Evolutionary conservation across 495 filamentous ascomycete genomes (phyloP), one percentile per base, ranked within the genome.

Genomic region (Pyrenula aspistea): DNA sequence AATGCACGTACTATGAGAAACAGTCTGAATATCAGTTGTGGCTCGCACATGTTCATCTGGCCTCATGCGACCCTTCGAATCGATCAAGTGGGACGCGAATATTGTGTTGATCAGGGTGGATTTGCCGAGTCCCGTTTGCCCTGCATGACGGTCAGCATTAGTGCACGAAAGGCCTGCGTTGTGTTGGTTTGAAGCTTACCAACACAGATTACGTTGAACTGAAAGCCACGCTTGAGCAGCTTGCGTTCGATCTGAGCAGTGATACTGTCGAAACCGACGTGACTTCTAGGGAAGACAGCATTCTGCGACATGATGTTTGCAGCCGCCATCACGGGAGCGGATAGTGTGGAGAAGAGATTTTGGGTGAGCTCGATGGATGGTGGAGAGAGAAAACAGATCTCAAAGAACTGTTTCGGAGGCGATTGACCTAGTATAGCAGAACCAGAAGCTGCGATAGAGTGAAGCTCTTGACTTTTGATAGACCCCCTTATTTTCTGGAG

Each of bases 141-240:
- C 93, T 98, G 68, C 58, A 60, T n/a, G 53, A 25, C 10, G 52
- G 56, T 12, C 52, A 53, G 24, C 20, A 51, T 19, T 49, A 53
- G n/a, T 21, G 31, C 42, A 59, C 24, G 31, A 60, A 54, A 51
- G 19, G 20, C 53, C 57, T 57, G 59, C 49, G 53, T 49, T 22
- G 48, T 49, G 2, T 49, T 55, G 19, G 1, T 10, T 15, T 55
- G 25, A 31, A 0, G 84, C 92, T 68, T 78, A 98, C 93, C 93
- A 73, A 99, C 93, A 73, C 94, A 97, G 75, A 99, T 99, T 64
- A 99, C 86, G 72, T 99, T 99, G 82, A 99, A 99, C 73, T 99
- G 93, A 73, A 99, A 99, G 63, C 93, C 93, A 70, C 93, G 91
- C 82, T 99, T 99, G 72, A 99, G 76, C 63, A 99, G 87, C 84